These are phyloP conservation scores for Epichloe sp. DNA, from an alignment of 2,329 filamentous ascomycete species.

Conservation along the genomic window DNA sequence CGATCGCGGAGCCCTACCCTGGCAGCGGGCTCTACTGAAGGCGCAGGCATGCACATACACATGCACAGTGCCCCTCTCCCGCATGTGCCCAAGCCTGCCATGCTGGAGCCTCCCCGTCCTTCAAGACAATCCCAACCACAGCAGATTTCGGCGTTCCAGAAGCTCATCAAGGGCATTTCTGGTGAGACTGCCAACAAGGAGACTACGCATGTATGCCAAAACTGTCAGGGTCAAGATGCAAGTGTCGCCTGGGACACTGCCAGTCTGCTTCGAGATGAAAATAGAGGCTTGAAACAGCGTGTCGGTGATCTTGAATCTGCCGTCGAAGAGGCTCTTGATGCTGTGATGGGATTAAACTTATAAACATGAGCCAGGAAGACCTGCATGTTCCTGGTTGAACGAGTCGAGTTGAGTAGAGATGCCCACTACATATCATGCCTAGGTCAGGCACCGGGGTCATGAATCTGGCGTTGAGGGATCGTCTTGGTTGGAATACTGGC, in stretches of 20 bases:
- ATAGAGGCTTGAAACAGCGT: slow-evolving; percentile 44
- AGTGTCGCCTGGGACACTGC: slow-evolving; percentile 54
- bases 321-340: slow-evolving; percentile 47
- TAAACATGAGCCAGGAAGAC: neutral
- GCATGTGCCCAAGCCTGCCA: slow-evolving; percentile 12
- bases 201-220: slow-evolving; percentile 29
- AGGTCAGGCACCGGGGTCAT: neutral
- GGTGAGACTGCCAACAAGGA: slow-evolving; percentile 19
- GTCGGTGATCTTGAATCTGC: slow-evolving; percentile 45
- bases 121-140: slow-evolving; percentile 24
- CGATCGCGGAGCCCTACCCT: slow-evolving; percentile 44
- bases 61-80: slow-evolving; percentile 3
- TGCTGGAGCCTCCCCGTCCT: slow-evolving; percentile 13
- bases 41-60: neutral
- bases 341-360: slow-evolving; percentile 35
- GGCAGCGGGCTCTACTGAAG: slow-evolving; percentile 16
- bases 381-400: neutral
- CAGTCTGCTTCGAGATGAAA: slow-evolving; percentile 47
- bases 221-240: slow-evolving; percentile 44
- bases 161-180: slow-evolving; percentile 29
- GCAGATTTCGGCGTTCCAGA: slow-evolving; percentile 25
- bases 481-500: neutral
- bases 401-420: neutral
- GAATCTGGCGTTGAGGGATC: neutral
- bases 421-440: neutral